Conservation (phyloP, 495 filamentous ascomycete species). For the Penicillium maclennaniae region DNA sequence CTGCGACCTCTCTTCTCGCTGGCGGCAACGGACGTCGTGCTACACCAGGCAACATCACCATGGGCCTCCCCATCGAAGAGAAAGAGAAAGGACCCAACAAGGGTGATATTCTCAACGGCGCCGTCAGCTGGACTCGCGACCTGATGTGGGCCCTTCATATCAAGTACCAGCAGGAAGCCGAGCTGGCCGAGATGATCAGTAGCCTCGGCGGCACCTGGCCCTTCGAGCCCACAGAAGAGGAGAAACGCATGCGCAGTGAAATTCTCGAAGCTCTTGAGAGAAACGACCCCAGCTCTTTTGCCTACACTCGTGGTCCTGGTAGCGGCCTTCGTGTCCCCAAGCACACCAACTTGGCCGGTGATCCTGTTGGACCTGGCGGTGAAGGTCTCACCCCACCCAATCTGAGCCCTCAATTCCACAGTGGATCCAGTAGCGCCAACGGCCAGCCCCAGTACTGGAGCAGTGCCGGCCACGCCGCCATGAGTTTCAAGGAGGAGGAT, state of each 20-base stretch:
- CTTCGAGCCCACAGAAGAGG: constrained; percentile 84
- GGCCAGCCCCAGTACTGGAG: constrained; percentile 65
- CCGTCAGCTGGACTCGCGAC: constrained; percentile 94
- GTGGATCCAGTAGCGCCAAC: constrained; percentile 52
- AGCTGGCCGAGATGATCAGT: constrained; percentile 68
- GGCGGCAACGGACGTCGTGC: constrained; percentile 81
- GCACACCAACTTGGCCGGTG: constrained; percentile 87
- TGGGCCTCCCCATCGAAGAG: constrained; percentile 86
- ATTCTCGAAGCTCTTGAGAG: constrained; percentile 78
- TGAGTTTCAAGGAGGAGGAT: constrained; percentile 88
- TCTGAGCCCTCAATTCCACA: constrained; percentile 68
- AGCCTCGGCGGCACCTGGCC: constrained; percentile 70
- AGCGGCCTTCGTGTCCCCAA: constrained; percentile 85
- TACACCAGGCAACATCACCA: constrained; percentile 78
- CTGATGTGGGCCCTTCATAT: constrained; percentile 92
- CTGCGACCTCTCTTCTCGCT: constrained; percentile 80
- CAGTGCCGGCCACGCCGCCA: constrained; percentile 60
- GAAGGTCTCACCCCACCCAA: constrained; percentile 54
- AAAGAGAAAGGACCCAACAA: constrained; percentile 99
- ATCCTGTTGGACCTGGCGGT: constrained; percentile 52
- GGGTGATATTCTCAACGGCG: constrained; percentile 95
- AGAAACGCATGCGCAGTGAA: constrained; percentile 91
- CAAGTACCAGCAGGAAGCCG: constrained; percentile 83
- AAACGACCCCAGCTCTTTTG: constrained; percentile 67
- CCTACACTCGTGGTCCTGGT: constrained; percentile 80